A percentile compares a stretch with the other conserved stretches of the same genome.
Evolutionary conservation across 2,329 filamentous ascomycete species (phyloP).

Genomic region (Camillea tinctor): DNA sequence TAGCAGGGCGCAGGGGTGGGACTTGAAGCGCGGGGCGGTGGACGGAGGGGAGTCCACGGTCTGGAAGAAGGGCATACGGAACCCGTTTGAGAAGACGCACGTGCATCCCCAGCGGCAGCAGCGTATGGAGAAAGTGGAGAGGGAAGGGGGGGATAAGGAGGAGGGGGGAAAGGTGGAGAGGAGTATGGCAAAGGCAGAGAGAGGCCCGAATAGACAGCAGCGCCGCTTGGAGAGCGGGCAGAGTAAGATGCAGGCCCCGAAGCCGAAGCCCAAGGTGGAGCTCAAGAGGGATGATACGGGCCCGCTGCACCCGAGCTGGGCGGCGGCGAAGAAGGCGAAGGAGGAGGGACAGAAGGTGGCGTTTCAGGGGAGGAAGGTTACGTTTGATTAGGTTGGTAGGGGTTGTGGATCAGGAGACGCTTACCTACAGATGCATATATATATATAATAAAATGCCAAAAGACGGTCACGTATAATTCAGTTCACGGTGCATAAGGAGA

Average conservation of each 20-base stretch:
- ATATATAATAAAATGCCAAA: no score
- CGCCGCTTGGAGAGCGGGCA: conserved; percentile 7
- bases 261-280: conserved; percentile 31
- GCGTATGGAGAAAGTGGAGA: conserved; percentile 31
- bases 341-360: conserved; percentile 50
- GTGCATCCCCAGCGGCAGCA: conserved; percentile 32
- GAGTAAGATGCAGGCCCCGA: conserved; percentile 2
- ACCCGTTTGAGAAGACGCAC: conserved; percentile 29
- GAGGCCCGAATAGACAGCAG: background rate
- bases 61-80: conserved; percentile 51
- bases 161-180: conserved; percentile 19
- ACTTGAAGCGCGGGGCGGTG: conserved; percentile 55
- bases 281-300: conserved; percentile 50
- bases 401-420: conserved; percentile 1
- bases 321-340: conserved; percentile 61
- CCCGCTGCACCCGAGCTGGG: conserved; percentile 63
- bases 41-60: conserved; percentile 46
- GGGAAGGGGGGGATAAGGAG: no score
- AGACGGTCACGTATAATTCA: no score
- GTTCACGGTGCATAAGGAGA: no score
- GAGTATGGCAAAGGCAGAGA: no score
- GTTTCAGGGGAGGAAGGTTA: conserved; percentile 58
- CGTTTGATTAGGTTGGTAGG: conserved; percentile 48
- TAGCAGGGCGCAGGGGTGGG: conserved; percentile 54
- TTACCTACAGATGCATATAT: no score